Percentiles rank a stretch among this genome's conserved stretches.
Evolutionary conservation across 164 flowering plant genomes (phyloP).

Genomic region (Chloranthus sessilifolius): DNA sequence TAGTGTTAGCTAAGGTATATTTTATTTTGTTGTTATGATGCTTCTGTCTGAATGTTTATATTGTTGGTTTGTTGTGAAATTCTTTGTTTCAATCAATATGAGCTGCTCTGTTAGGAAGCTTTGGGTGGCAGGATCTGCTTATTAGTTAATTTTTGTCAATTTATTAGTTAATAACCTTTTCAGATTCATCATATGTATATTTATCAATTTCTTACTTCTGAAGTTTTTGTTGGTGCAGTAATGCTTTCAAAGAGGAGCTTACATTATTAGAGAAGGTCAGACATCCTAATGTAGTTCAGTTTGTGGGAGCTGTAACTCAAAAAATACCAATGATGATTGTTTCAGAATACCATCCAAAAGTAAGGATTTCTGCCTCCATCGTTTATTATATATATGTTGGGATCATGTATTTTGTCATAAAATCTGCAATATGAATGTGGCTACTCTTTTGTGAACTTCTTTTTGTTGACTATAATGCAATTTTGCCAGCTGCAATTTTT

Average conservation of each 20-base stretch:
- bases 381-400: too few species aligned
- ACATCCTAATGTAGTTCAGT: slow-evolving; percentile 95
- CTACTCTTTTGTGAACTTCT: too few species aligned
- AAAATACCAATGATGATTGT: slow-evolving; percentile 98
- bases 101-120: too few species aligned
- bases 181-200: not conserved
- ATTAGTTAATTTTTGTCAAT: not conserved
- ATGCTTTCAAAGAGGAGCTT: slow-evolving; percentile 70
- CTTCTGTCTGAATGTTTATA: not conserved
- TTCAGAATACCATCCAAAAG: slow-evolving; percentile 78
- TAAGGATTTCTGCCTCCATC: slow-evolving; percentile 21
- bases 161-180: not conserved
- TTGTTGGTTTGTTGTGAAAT: too few species aligned
- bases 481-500: too few species aligned
- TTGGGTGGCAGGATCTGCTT: too few species aligned
- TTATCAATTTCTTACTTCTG: not conserved
- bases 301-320: slow-evolving; percentile 99
- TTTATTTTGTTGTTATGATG: not conserved
- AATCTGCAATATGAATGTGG: too few species aligned
- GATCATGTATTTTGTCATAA: too few species aligned
- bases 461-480: too few species aligned
- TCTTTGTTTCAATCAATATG: too few species aligned
- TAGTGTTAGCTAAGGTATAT: too few species aligned
- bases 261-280: slow-evolving; percentile 74
- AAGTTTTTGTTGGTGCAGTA: slow-evolving; percentile 31